Base-by-base conservation (phyloP, 1,284 basidiomycete genomes). In the Moesziomyces sp. region DNA sequence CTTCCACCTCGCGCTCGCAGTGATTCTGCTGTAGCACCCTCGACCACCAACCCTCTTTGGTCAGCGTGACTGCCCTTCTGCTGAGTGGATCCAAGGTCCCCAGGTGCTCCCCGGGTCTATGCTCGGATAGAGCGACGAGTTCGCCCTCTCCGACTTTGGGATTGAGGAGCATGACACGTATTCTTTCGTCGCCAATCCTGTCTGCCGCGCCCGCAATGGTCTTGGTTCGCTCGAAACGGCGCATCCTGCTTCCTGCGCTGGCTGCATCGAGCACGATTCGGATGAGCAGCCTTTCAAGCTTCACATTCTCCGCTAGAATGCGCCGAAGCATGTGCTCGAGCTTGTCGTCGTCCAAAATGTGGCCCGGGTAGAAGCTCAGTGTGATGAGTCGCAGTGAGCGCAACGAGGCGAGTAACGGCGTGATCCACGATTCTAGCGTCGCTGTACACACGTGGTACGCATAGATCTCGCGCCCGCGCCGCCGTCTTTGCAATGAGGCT, bases 301-400 rank as follows among this genome's bases (percentile, higher is more conserved):
- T 51, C 3, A 67, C 67, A 6, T 55, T 60, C 14, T 70, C 66
- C 8, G 52, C 70, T 1, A 76, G 53, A 28, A 76, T 69, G 14
- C 68, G 61, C 8, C 70, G 58, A 6, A 76, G 57, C 66, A 70
- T 73, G 44, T 76, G 70, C 23, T 76, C 69, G 1, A 76, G 52
- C 57, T 74, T 74, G 59, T 76, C 74, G 34, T 76, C 74, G 47
- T 74, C 74, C 5, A 76, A 50, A 9, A 74, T 52, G 55, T 64
- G 58, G 9, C 71, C 74, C 0, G 74, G 74, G 26, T 57, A 69
- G 48, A 76, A 70, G n/a, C 70, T 76, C 43, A 76, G 30, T 0
- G 67, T 73, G 49, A 76, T 64, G 40, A 70, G 58, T 1, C 57
- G 59, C 7, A 76, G 57, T 8, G 66, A 56, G 34, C 67, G 66